Evolutionary conservation across 768 basidiomycete species (phyloP), one percentile per base, ranked within the genome.

Genomic region (Paxillus involutus): DNA sequence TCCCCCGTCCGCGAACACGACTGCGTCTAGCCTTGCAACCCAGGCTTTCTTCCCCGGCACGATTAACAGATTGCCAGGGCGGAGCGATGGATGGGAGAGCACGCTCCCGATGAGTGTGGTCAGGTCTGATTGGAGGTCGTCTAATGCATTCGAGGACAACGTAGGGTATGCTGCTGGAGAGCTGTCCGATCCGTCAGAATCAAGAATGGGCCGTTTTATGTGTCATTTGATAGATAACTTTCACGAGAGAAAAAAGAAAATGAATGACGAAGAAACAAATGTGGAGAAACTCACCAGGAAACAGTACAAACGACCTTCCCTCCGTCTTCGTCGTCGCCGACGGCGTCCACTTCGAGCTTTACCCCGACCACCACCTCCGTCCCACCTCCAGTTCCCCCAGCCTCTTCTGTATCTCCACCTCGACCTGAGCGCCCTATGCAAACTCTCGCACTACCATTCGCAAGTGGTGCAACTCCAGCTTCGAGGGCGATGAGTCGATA

Each of bases 391-490:
- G 91, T 78, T 55, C 89, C 88, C 1, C 81, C 76, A 0, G 89
- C 90, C 2, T 87, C 89, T 11, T 91, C 71, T 6, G 92, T 74
- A 59, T 91, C 84, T 0, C 91, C 91, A 0, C 83, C 83, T 2
- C 82, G 84, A 6, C 80, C 81, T 75, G 74, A 24, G 77, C 72
- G 55, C 73, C 91, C 92, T n/a, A 94, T 80, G 58, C 75, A 82
- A 8, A 93, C 73, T 21, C 81, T 80, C 6, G 90, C 90, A 57
- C 91, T 93, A 6, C 93, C 93, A 55, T 94, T 93, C 17, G 92
- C 88, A 6, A 91, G 79, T 6, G 91, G 89, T 14, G 85, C 83
- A 2, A 89, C 80, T 19, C 88, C 89, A 0, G 89, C 90, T 70
- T 91, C 86, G 29, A 95, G 80, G 8, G 82, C 74, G 19, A 94